These are phyloP conservation scores for Aspergillus steynii DNA, from an alignment of 495 filamentous ascomycete species.

Conservation along the genomic window DNA sequence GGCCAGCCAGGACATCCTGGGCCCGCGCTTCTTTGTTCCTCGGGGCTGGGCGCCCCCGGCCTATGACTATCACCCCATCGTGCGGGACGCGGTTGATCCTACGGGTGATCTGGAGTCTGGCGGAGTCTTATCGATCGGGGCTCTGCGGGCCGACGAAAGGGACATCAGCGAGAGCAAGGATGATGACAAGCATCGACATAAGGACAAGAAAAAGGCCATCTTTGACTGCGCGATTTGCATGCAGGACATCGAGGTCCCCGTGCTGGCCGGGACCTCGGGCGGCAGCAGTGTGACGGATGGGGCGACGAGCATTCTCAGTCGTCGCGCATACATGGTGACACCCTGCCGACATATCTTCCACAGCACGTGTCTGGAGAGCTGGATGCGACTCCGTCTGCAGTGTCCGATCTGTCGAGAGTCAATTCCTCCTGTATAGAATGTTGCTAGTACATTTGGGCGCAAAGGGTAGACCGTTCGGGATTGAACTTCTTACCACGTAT, in stretches of 20 bases:
- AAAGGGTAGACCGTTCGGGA: neutral
- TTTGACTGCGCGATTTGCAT: conserved; percentile 96
- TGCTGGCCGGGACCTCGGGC: conserved; percentile 56
- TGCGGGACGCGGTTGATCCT: conserved; percentile 60
- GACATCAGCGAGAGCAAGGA: conserved; percentile 41
- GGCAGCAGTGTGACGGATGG: conserved; percentile 55
- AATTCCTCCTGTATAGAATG: conserved; percentile 70
- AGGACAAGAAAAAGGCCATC: conserved; percentile 55
- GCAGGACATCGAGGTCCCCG: conserved; percentile 84
- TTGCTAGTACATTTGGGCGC: neutral
- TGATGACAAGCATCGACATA: conserved; percentile 37
- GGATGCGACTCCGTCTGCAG: conserved; percentile 90
- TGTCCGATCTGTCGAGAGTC: conserved; percentile 95
- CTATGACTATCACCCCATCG: conserved; percentile 92
- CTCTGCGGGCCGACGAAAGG: conserved; percentile 44
- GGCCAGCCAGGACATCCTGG: conserved; percentile 78
- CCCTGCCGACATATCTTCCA: conserved; percentile 97
- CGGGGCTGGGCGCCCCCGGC: conserved; percentile 73
- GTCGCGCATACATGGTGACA: conserved; percentile 92
- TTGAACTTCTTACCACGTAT: neutral
- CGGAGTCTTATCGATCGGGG: conserved; percentile 69
- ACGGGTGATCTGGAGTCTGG: conserved; percentile 72
- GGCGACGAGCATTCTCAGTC: conserved; percentile 68
- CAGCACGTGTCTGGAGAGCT: conserved; percentile 87
- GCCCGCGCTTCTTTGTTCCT: conserved; percentile 75